A percentile compares a stretch with the other conserved stretches of the same genome.
Conservation (phyloP, 495 filamentous ascomycete species). For the Hypoxylon lenormandii region DNA sequence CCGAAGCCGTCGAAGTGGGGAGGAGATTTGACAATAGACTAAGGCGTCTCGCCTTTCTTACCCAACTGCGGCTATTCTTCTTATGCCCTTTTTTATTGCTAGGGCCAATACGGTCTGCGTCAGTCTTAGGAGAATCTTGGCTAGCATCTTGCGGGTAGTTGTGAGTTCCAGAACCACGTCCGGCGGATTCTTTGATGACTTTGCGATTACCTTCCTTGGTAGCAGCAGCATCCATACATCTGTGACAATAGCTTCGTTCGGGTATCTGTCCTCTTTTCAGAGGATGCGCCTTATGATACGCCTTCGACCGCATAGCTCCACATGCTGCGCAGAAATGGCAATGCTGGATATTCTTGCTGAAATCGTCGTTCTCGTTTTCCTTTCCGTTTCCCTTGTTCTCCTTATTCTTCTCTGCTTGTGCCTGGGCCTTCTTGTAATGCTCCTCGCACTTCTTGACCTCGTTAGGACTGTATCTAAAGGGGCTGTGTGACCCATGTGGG, state of each 20-base stretch:
- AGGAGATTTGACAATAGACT: not conserved
- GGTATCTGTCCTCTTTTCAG: constrained; percentile 45
- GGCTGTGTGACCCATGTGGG: not conserved
- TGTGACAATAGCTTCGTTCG: constrained; percentile 34
- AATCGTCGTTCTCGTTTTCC: not conserved
- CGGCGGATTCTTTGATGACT: not conserved
- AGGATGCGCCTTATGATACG: constrained; percentile 38
- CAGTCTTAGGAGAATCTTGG: not conserved
- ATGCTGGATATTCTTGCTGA: constrained; percentile 39
- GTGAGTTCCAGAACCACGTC: constrained; percentile 12
- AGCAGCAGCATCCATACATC: constrained; percentile 30
- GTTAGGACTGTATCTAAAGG: constrained; percentile 6
- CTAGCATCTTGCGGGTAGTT: constrained; percentile 11
- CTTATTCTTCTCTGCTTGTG: not conserved
- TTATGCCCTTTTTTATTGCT: constrained; percentile 3
- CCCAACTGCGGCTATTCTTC: constrained; percentile 4
- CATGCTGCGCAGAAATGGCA: constrained; percentile 43
- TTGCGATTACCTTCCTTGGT: constrained; percentile 6
- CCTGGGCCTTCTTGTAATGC: constrained; percentile 14
- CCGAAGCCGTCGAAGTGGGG: not conserved
- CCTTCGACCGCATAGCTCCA: constrained; percentile 37
- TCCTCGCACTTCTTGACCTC: constrained; percentile 38
- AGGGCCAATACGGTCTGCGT: not conserved
- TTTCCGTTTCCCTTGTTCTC: constrained; percentile 1
- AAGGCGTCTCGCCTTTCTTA: constrained; percentile 5